phyloP scores from a whole-genome alignment of 768 basidiomycete genomes.

The Kwoniella dejecticola region DNA sequence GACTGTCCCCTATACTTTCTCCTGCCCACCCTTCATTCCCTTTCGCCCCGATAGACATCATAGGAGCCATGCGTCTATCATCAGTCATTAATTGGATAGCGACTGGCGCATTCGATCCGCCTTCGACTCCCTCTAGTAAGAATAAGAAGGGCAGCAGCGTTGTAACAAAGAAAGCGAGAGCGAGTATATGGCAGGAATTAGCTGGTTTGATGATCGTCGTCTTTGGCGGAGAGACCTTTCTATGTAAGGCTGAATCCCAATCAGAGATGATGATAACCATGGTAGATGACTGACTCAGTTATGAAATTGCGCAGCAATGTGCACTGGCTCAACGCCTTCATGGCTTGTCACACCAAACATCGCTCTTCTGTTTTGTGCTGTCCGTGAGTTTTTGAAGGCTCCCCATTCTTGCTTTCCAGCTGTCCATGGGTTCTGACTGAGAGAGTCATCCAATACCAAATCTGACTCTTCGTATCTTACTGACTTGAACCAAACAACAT shows the following conservation, averaged over 20 bases:
- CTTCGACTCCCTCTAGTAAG: background rate
- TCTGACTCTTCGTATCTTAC: background rate
- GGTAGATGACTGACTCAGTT: background rate
- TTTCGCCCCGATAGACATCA: slow-evolving; percentile 35
- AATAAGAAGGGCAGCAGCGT: slow-evolving; percentile 22
- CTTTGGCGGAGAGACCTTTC: slow-evolving; percentile 54
- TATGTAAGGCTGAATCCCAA: slow-evolving; percentile 41
- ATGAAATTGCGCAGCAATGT: slow-evolving; percentile 29
- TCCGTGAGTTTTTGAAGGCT: slow-evolving; percentile 61
- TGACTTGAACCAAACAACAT: background rate
- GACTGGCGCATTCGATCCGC: slow-evolving; percentile 33
- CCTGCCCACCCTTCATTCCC: slow-evolving; percentile 39
- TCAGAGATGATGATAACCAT: too few species aligned
- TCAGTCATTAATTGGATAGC: slow-evolving; percentile 45
- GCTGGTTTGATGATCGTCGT: slow-evolving; percentile 48
- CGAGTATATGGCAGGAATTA: slow-evolving; percentile 43
- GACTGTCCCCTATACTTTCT: slow-evolving; percentile 7
- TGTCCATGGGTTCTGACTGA: too few species aligned
- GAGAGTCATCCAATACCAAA: too few species aligned
- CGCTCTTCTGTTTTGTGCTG: slow-evolving; percentile 64
- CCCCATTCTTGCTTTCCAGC: too few species aligned
- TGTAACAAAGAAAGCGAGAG: slow-evolving; percentile 14
- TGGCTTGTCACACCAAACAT: slow-evolving; percentile 75
- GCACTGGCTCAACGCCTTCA: slow-evolving; percentile 62
- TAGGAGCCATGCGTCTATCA: slow-evolving; percentile 39